Conservation (phyloP, 2,329 filamentous ascomycete species). For the Catunica adiposa region DNA sequence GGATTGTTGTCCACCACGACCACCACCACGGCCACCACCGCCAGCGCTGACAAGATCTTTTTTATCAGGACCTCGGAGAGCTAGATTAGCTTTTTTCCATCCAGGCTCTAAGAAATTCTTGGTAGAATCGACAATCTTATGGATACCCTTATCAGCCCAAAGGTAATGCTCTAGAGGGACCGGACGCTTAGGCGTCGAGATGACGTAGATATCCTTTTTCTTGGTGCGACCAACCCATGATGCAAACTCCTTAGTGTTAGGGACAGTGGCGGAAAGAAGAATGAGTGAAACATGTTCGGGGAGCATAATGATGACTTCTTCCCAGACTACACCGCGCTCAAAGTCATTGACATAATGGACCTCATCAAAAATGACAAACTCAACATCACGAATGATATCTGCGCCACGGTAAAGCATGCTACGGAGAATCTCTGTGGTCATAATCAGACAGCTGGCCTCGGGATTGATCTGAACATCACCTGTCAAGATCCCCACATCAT, state of each 20-base stretch:
- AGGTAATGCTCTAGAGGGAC: conserved; percentile 92
- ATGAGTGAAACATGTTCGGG: conserved; percentile 95
- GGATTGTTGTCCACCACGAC: conserved; percentile 7
- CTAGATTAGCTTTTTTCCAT: conserved; percentile 84
- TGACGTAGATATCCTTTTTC: conserved; percentile 97
- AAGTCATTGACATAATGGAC: conserved; percentile 97
- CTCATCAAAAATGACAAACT: conserved; percentile 98
- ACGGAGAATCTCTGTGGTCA: conserved; percentile 95
- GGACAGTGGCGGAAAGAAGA: conserved; percentile 84
- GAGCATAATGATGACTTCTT: conserved; percentile 99
- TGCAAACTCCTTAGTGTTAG: conserved; percentile 93
- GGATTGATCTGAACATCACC: conserved; percentile 97
- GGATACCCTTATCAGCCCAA: conserved; percentile 82
- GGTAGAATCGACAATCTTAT: conserved; percentile 86
- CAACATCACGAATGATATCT: conserved; percentile 88
- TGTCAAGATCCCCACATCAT: conserved; percentile 91
- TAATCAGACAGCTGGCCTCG: conserved; percentile 94
- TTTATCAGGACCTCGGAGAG: conserved; percentile 64
- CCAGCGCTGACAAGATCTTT: conserved; percentile 10
- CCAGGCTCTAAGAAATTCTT: conserved; percentile 84
- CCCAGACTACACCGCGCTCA: conserved; percentile 94
- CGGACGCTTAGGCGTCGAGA: conserved; percentile 87
- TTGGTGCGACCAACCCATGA: conserved; percentile 97
- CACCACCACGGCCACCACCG: conserved; percentile 17
- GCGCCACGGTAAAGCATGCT: conserved; percentile 97